Evolutionary conservation across 257 asterid genomes (phyloP).

Genomic region (Lithospermum erythrorhizon): DNA sequence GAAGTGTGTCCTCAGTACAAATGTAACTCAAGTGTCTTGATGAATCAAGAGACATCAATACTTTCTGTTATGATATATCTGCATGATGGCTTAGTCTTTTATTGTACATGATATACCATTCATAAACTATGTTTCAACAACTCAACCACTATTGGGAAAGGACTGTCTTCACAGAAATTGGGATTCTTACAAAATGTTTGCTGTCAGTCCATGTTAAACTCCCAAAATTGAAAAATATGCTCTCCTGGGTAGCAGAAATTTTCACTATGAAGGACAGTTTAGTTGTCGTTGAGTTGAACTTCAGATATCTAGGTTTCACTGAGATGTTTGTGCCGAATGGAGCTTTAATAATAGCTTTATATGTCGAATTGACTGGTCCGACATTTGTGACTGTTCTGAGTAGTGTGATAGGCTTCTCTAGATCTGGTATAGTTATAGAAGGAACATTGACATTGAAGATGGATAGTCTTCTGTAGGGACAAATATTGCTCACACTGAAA

Average conservation of each 20-base stretch:
- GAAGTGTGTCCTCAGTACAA: no score
- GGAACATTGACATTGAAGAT: slow-evolving; percentile 36
- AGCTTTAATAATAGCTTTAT: slow-evolving; percentile 29
- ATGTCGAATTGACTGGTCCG: slow-evolving; percentile 22
- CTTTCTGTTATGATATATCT: no score
- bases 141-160: no score
- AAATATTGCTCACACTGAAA: slow-evolving; percentile 2
- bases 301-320: slow-evolving; percentile 26
- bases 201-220: slow-evolving; percentile 40
- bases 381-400: slow-evolving; percentile 39
- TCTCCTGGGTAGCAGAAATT: slow-evolving; percentile 16
- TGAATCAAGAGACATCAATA: no score
- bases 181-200: slow-evolving; percentile 24
- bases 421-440: slow-evolving; percentile 30
- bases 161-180: slow-evolving; percentile 22
- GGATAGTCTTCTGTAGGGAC: slow-evolving; percentile 17
- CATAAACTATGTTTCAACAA: no score
- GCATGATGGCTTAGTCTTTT: no score
- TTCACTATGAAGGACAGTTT: slow-evolving; percentile 28
- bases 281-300: slow-evolving; percentile 21
- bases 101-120: no score
- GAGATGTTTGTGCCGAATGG: slow-evolving; percentile 23
- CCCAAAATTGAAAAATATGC: slow-evolving; percentile 31
- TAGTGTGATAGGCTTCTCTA: slow-evolving; percentile 14
- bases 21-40: no score